Percentiles rank a stretch among this genome's conserved stretches.
Evolutionary conservation across 768 basidiomycete species (phyloP).

Genomic region (Panus rudis): DNA sequence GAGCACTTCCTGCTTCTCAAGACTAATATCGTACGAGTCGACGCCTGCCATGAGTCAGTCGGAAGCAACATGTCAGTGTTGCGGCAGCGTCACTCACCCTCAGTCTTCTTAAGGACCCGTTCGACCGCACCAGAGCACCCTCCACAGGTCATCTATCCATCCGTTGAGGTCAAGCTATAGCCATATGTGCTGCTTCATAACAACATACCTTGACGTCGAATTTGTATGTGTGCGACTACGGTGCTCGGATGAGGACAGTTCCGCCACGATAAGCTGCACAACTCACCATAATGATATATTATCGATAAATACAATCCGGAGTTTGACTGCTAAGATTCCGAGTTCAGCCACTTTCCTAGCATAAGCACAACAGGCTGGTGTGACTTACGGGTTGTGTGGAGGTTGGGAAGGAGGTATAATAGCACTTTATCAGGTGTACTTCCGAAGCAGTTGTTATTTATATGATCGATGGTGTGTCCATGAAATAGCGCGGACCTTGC

Average conservation of each 20-base stretch:
- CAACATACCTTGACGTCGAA: constrained; percentile 73
- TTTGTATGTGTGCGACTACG: constrained; percentile 59
- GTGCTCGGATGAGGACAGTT: constrained; percentile 20
- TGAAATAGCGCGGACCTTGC: too few species aligned
- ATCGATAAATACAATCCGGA: background rate
- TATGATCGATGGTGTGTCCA: too few species aligned
- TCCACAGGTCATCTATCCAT: constrained; percentile 71
- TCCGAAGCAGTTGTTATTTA: too few species aligned
- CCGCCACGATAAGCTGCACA: constrained; percentile 1
- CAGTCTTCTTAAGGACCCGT: constrained; percentile 66
- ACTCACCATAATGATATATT: constrained; percentile 12
- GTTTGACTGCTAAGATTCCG: background rate
- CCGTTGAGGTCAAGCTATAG: background rate
- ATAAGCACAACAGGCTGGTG: too few species aligned
- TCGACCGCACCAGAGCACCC: constrained; percentile 83
- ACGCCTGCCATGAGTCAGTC: constrained; percentile 35
- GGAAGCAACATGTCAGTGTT: background rate
- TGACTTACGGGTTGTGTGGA: too few species aligned
- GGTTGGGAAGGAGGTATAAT: too few species aligned
- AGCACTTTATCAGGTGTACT: too few species aligned
- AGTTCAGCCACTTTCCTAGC: too few species aligned
- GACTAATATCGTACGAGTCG: constrained; percentile 48
- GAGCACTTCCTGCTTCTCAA: constrained; percentile 66
- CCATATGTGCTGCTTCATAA: background rate
- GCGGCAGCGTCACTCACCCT: constrained; percentile 33